Conservation (phyloP, 208 protist genomes). For the Endotrypanum monterogeii region DNA sequence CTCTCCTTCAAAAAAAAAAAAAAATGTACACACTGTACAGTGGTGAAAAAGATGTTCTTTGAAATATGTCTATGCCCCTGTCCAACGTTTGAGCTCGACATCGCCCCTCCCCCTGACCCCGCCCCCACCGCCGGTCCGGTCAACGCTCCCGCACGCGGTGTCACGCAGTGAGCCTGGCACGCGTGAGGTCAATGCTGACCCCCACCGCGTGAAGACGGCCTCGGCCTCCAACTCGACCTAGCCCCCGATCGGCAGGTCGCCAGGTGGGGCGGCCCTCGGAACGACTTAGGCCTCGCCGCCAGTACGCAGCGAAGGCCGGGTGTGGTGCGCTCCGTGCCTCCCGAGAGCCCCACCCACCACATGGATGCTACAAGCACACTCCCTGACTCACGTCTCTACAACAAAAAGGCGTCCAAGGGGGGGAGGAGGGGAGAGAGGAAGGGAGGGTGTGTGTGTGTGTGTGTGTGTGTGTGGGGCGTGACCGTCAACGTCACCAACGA, state of each 20-base stretch:
- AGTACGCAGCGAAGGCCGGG: not conserved
- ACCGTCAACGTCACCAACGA: not conserved
- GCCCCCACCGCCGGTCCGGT: not conserved
- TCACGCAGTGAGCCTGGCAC: not conserved
- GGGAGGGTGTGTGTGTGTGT: no score
- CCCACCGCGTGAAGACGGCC: not conserved
- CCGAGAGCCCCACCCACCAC: not conserved
- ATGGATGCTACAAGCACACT: not conserved
- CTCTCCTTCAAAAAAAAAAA: not conserved
- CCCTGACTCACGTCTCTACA: not conserved
- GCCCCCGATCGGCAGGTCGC: not conserved
- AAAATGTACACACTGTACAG: conserved; percentile 20
- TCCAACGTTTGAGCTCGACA: not conserved
- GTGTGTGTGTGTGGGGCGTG: no score
- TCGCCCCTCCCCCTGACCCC: not conserved
- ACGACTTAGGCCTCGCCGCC: not conserved
- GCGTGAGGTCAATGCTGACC: not conserved
- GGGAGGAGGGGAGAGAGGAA: no score
- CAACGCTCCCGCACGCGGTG: not conserved
- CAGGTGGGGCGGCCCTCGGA: not conserved
- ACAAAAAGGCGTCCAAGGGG: not conserved
- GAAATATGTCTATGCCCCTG: no score
- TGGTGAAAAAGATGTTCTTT: not conserved
- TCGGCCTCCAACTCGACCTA: not conserved
- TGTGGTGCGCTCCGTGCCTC: not conserved